phyloP scores from a whole-genome alignment of 805 yeast genomes.

The Candida boidinii region DNA sequence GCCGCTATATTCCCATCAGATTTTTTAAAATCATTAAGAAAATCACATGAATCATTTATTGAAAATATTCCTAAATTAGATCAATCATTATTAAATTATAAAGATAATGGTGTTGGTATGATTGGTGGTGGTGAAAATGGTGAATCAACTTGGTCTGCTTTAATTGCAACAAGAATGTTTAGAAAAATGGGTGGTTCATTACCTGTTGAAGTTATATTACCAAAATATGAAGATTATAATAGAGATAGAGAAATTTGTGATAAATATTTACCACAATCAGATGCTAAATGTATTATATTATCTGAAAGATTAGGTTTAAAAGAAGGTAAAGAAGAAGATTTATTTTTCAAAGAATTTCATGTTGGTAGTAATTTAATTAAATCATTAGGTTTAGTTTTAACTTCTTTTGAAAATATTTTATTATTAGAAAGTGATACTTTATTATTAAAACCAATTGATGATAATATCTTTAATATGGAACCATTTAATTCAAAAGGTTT shows the following conservation, averaged over 20 bases:
- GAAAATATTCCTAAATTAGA: conserved; percentile 27
- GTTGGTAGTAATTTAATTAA: conserved; percentile 22
- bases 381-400: conserved; percentile 31
- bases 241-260: conserved; percentile 40
- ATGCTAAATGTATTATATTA: conserved; percentile 54
- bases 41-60: conserved; percentile 24
- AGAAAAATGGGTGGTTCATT: conserved; percentile 37
- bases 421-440: conserved; percentile 37
- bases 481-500: conserved; percentile 46
- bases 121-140: conserved; percentile 59
- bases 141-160: conserved; percentile 56
- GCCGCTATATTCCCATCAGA: conserved; percentile 12
- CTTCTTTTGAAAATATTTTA: conserved; percentile 38
- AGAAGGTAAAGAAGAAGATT: conserved; percentile 23
- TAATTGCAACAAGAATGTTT: conserved; percentile 42
- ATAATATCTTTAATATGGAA: conserved; percentile 29
- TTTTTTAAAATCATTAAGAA: conserved; percentile 21
- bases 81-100: conserved; percentile 1
- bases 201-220: conserved; percentile 39
- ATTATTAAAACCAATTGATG: conserved; percentile 31
- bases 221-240: conserved; percentile 29
- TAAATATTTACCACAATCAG: conserved; percentile 30
- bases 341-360: conserved; percentile 30
- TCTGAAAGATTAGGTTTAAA: conserved; percentile 37
- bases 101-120: conserved; percentile 54